phyloP scores from a whole-genome alignment of 2,329 filamentous ascomycete genomes.

The Scedosporium aurantiacum region DNA sequence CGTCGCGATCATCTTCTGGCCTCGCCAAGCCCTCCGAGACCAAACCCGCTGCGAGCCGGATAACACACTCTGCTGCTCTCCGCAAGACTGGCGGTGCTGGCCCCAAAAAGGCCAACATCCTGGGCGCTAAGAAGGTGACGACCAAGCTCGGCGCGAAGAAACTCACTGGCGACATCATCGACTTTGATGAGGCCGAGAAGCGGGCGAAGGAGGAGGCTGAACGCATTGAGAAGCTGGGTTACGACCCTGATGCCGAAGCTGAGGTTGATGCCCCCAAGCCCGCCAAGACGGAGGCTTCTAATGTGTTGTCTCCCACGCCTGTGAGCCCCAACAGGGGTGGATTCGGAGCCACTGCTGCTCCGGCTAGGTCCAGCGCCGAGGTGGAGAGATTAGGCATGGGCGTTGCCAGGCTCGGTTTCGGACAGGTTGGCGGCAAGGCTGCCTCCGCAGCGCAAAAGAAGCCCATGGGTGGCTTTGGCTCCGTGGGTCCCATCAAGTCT shows the following conservation, averaged over 20 bases:
- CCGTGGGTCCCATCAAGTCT: slow-evolving; percentile 64
- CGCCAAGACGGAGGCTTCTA: slow-evolving; percentile 41
- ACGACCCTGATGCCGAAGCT: slow-evolving; percentile 77
- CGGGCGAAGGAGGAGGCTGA: slow-evolving; percentile 97
- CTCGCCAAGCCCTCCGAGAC: slow-evolving; percentile 51
- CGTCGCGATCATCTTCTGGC: slow-evolving; percentile 72
- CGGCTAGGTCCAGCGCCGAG: slow-evolving; percentile 59
- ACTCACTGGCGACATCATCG: slow-evolving; percentile 66
- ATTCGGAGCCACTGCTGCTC: slow-evolving; percentile 50
- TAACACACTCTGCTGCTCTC: slow-evolving; percentile 69
- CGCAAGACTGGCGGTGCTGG: slow-evolving; percentile 60
- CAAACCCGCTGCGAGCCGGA: slow-evolving; percentile 55
- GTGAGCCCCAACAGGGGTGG: slow-evolving; percentile 53
- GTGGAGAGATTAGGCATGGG: slow-evolving; percentile 87
- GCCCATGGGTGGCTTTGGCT: slow-evolving; percentile 78
- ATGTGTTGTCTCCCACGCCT: slow-evolving; percentile 63
- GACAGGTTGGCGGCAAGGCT: slow-evolving; percentile 59
- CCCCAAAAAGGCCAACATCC: slow-evolving; percentile 73
- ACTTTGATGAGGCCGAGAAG: slow-evolving; percentile 95
- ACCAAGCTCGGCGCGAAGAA: slow-evolving; percentile 91
- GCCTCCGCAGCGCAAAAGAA: slow-evolving; percentile 46
- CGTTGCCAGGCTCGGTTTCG: slow-evolving; percentile 74
- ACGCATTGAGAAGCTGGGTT: slow-evolving; percentile 87
- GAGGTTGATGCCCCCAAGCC: slow-evolving; percentile 37
- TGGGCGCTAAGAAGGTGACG: slow-evolving; percentile 68